Percentiles rank a stretch among this genome's conserved stretches.
phyloP scores from a whole-genome alignment of 768 basidiomycete genomes.

The Dentipellis sp. region DNA sequence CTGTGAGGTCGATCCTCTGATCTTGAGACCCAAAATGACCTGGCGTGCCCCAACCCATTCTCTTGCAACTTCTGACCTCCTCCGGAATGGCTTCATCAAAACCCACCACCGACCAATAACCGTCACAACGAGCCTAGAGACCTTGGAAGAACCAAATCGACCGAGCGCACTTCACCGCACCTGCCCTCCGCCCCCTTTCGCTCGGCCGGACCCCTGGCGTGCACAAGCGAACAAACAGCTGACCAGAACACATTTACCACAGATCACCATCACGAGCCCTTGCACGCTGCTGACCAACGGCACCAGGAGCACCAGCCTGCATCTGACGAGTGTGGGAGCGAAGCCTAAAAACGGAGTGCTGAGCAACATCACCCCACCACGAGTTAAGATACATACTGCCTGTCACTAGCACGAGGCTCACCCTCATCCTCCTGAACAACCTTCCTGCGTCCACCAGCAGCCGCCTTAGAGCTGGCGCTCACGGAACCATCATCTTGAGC shows the following conservation, averaged over 20 bases:
- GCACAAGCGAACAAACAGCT: constrained; percentile 22
- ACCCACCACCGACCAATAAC: constrained; percentile 27
- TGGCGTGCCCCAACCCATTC: constrained; percentile 15
- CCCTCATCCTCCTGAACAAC: constrained; percentile 74
- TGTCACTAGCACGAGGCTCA: constrained; percentile 71
- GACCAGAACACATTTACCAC: constrained; percentile 29
- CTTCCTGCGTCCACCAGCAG: constrained; percentile 55
- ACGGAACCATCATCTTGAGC: constrained; percentile 52
- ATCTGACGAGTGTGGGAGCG: constrained; percentile 83
- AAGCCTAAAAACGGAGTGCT: constrained; percentile 40
- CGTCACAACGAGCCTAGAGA: constrained; percentile 26
- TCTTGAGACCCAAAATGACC: constrained; percentile 5
- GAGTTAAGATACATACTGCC: constrained; percentile 52
- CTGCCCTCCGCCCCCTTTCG: constrained; percentile 34
- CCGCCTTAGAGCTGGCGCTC: constrained; percentile 52
- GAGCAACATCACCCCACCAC: constrained; percentile 7
- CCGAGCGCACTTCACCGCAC: constrained; percentile 25
- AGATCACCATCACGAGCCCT: constrained; percentile 34
- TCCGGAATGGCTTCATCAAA: constrained; percentile 14
- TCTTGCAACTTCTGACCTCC: not conserved
- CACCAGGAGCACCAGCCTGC: constrained; percentile 45
- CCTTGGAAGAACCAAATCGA: constrained; percentile 22
- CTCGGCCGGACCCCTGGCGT: constrained; percentile 38
- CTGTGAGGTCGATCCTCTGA: too few relatives aligned
- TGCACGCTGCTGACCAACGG: constrained; percentile 36